These are phyloP conservation scores for Nigrospora oryzae DNA, from an alignment of 2,329 filamentous ascomycete species.

Conservation along the genomic window DNA sequence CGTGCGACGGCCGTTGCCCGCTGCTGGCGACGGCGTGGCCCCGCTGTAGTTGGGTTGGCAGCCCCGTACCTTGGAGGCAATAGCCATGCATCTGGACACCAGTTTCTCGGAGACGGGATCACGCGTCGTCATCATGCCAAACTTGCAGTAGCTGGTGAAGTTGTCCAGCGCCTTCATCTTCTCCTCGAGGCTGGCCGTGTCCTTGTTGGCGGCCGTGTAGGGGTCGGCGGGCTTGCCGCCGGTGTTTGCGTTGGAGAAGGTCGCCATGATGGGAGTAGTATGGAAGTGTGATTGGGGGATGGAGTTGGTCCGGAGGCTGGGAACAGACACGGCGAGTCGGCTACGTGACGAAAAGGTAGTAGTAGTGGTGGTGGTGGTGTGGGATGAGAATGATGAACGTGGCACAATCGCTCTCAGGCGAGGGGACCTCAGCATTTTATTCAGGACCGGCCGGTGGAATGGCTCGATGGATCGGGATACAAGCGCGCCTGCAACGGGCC, in stretches of 20 bases:
- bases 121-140: slow-evolving; percentile 82
- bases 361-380: no score
- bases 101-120: slow-evolving; percentile 56
- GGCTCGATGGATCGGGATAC: neutral
- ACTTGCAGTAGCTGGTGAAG: slow-evolving; percentile 69
- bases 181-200: slow-evolving; percentile 54
- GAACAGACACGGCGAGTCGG: no score
- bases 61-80: slow-evolving; percentile 61
- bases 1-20: no score
- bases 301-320: no score
- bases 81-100: slow-evolving; percentile 77
- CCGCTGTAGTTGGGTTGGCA: neutral
- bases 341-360: no score
- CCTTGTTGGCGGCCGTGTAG: slow-evolving; percentile 67
- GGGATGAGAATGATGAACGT: no score
- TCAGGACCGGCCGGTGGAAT: neutral
- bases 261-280: neutral
- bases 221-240: slow-evolving; percentile 62
- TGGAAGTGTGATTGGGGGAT: no score
- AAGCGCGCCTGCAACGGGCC: no score
- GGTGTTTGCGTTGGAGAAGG: slow-evolving; percentile 50
- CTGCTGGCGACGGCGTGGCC: no score
- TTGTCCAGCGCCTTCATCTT: slow-evolving; percentile 67
- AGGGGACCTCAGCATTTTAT: neutral
- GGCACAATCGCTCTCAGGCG: neutral